Evolutionary conservation across 1,284 basidiomycete genomes (phyloP).

Genomic region (Moesziomyces sp.): DNA sequence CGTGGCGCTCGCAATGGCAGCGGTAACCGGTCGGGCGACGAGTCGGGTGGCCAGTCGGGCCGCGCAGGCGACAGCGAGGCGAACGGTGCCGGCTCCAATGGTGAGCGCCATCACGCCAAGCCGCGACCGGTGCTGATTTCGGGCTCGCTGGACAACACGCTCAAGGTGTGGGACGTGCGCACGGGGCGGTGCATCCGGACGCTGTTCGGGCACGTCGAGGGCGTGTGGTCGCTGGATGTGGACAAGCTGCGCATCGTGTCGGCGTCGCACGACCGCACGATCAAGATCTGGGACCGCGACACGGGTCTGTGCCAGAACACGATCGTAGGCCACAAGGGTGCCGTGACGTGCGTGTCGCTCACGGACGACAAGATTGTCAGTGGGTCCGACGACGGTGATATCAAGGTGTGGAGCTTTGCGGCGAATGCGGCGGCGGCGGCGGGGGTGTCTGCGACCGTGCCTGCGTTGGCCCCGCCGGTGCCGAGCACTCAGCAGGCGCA

Average conservation of each 20-base stretch:
- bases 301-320: conserved; percentile 88
- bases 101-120: conserved; percentile 15
- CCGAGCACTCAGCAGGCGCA: too few relatives aligned
- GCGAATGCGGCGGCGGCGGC: conserved; percentile 3
- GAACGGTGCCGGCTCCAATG: neutral
- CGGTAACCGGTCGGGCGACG: conserved; percentile 17
- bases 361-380: conserved; percentile 96
- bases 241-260: conserved; percentile 92
- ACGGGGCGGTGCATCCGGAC: conserved; percentile 82
- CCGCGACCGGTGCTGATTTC: conserved; percentile 78
- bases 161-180: conserved; percentile 96
- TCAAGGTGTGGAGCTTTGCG: conserved; percentile 69
- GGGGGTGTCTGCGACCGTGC: neutral
- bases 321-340: conserved; percentile 90
- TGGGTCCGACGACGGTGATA: conserved; percentile 87
- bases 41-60: neutral
- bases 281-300: conserved; percentile 90
- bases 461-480: too few relatives aligned
- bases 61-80: neutral
- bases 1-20: neutral
- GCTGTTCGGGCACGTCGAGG: conserved; percentile 91
- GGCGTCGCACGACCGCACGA: conserved; percentile 89
- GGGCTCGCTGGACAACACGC: conserved; percentile 92
- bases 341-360: conserved; percentile 88
- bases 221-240: conserved; percentile 93